These are phyloP conservation scores for Moesziomyces sp. DNA, from an alignment of 1,284 basidiomycete species.

Conservation along the genomic window DNA sequence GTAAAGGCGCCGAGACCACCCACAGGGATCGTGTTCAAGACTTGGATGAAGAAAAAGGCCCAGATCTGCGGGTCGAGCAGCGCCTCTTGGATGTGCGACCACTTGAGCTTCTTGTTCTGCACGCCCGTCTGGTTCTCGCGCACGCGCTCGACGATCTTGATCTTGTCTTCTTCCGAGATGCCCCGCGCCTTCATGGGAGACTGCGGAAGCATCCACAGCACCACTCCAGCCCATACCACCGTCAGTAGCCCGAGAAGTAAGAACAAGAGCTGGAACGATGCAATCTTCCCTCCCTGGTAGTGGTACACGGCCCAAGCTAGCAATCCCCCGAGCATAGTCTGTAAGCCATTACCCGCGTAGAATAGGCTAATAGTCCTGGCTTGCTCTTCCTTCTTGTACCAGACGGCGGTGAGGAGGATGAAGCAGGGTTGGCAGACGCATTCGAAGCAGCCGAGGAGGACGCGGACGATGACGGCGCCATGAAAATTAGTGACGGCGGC, in stretches of 20 bases:
- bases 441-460: conserved; percentile 62
- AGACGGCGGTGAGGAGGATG: conserved; percentile 47
- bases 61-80: conserved; percentile 70
- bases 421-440: conserved; percentile 56
- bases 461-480: conserved; percentile 49
- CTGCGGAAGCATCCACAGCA: conserved; percentile 62
- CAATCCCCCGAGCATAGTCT: conserved; percentile 49
- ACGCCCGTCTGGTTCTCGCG: conserved; percentile 72
- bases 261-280: conserved; percentile 74
- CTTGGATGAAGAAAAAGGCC: conserved; percentile 68
- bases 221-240: conserved; percentile 29
- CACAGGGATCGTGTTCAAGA: conserved; percentile 73
- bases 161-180: conserved; percentile 71
- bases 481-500: conserved; percentile 54
- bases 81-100: conserved; percentile 71
- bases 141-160: conserved; percentile 73
- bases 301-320: conserved; percentile 68
- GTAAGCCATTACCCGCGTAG: conserved; percentile 48
- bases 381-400: conserved; percentile 49
- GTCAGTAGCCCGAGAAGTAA: conserved; percentile 54
- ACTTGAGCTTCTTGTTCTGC: conserved; percentile 73
- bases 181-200: conserved; percentile 60
- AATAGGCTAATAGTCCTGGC: conserved; percentile 47
- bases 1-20: conserved; percentile 70
- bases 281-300: conserved; percentile 69